Percentiles rank a stretch among this genome's conserved stretches.
phyloP scores from a whole-genome alignment of 805 yeast genomes.

The Geotrichum ghanense region DNA sequence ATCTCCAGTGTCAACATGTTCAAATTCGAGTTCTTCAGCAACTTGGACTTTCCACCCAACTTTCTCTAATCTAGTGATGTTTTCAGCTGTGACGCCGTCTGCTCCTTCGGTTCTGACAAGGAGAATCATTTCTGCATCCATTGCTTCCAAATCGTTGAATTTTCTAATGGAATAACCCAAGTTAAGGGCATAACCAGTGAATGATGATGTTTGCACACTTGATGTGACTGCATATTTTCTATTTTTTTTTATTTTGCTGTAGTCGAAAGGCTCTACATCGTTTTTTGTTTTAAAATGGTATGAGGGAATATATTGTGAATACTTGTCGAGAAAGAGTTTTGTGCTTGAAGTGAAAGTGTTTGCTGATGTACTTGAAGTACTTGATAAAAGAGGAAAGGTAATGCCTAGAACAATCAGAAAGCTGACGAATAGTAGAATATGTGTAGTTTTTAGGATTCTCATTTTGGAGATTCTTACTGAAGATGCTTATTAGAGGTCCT shows the following conservation, averaged over 20 bases:
- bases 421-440: too few relatives aligned
- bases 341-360: too few relatives aligned
- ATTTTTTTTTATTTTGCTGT: background rate
- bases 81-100: conserved; percentile 17
- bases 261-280: background rate
- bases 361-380: too few relatives aligned
- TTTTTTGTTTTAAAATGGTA: background rate
- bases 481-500: too few relatives aligned
- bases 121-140: conserved; percentile 18
- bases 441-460: too few relatives aligned
- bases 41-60: conserved; percentile 18
- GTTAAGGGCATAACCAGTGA: conserved; percentile 16
- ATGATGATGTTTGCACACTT: conserved; percentile 17
- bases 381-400: too few relatives aligned
- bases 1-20: conserved; percentile 14
- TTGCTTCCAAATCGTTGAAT: conserved; percentile 17
- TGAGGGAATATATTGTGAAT: background rate
- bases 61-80: conserved; percentile 15
- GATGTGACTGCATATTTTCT: conserved; percentile 13
- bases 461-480: too few relatives aligned
- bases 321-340: too few relatives aligned
- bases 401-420: too few relatives aligned
- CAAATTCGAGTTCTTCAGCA: conserved; percentile 16
- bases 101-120: conserved; percentile 18
- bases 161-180: conserved; percentile 17